phyloP scores from a whole-genome alignment of 2,329 filamentous ascomycete genomes.

The Aspergillus niger region DNA sequence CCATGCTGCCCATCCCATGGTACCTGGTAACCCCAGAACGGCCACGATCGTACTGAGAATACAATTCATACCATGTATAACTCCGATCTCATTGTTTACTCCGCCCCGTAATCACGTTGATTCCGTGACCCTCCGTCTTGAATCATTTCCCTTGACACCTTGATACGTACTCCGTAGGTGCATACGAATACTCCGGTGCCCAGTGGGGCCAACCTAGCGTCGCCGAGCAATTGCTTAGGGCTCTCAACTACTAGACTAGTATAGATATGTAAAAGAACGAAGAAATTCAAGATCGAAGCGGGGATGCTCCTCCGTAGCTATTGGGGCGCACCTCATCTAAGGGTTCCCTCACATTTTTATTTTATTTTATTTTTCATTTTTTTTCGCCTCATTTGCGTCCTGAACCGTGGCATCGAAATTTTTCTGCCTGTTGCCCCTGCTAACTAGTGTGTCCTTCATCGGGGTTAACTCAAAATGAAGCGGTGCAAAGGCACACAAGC shows the following conservation, averaged over 20 bases:
- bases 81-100: no score
- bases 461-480: neutral
- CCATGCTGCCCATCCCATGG: no score
- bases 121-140: neutral
- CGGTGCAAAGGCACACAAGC: neutral
- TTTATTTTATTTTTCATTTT: neutral
- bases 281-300: neutral
- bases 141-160: slow-evolving; percentile 1
- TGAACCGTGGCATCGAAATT: neutral
- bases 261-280: neutral
- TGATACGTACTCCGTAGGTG: slow-evolving; percentile 17
- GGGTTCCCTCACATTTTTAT: neutral
- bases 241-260: neutral
- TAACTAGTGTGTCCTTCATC: neutral
- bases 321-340: neutral
- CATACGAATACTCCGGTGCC: slow-evolving; percentile 25
- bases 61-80: no score
- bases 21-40: no score
- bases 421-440: neutral
- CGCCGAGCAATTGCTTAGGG: neutral
- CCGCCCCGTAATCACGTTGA: no score
- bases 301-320: neutral
- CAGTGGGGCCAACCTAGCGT: slow-evolving; percentile 12
- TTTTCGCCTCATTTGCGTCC: neutral
- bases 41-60: no score